Evolutionary conservation across 2,329 filamentous ascomycete genomes (phyloP).

Genomic region (Aspergillus pseudoviridinutans): DNA sequence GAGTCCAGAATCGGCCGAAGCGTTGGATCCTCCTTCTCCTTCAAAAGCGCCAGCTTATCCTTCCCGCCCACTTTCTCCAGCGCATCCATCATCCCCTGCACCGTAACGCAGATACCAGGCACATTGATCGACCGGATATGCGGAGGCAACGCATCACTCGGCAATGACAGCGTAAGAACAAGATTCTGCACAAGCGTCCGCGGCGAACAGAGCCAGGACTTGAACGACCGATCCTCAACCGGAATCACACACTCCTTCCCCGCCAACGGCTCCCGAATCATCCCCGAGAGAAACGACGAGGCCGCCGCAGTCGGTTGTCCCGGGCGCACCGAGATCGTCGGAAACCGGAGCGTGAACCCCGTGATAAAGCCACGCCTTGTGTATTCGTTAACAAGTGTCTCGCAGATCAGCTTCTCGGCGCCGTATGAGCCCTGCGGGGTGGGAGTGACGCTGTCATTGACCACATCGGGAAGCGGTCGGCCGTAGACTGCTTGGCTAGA

Average conservation of each 20-base stretch:
- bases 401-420: slow-evolving; percentile 60
- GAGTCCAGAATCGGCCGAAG: slow-evolving; percentile 53
- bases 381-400: slow-evolving; percentile 61
- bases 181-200: slow-evolving; percentile 53
- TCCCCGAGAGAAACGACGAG: slow-evolving; percentile 60
- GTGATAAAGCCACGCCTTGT: slow-evolving; percentile 57
- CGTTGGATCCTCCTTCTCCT: slow-evolving; percentile 49
- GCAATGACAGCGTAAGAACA: slow-evolving; percentile 45
- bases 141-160: slow-evolving; percentile 36
- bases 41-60: slow-evolving; percentile 48
- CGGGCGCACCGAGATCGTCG: slow-evolving; percentile 59
- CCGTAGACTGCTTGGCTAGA: slow-evolving; percentile 63
- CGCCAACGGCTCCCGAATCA: slow-evolving; percentile 60
- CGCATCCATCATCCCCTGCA: slow-evolving; percentile 55
- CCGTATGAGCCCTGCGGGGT: slow-evolving; percentile 62
- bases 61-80: slow-evolving; percentile 53
- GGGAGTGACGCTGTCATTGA: slow-evolving; percentile 50
- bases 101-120: slow-evolving; percentile 51
- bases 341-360: slow-evolving; percentile 56
- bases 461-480: slow-evolving; percentile 50
- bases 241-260: slow-evolving; percentile 52
- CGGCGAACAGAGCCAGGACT: slow-evolving; percentile 54
- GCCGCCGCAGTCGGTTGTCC: slow-evolving; percentile 59
- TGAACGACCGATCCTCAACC: slow-evolving; percentile 49
- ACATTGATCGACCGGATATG: slow-evolving; percentile 54